phyloP scores from a whole-genome alignment of 176 grass and related monocot species.

The Carex kokanica region DNA sequence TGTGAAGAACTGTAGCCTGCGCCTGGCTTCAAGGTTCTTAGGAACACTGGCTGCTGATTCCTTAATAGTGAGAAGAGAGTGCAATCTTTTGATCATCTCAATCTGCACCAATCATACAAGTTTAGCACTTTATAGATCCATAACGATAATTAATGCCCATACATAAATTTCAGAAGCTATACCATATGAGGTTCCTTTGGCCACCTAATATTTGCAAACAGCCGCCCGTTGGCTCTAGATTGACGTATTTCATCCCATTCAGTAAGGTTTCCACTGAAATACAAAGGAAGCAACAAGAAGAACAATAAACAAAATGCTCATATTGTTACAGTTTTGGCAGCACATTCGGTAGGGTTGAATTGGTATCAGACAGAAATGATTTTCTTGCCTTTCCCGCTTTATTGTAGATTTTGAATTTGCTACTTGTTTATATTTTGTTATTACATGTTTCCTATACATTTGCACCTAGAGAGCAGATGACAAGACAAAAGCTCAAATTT shows the following conservation, averaged over 20 bases:
- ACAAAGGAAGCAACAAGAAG: constrained; percentile 25
- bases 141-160: neutral
- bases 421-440: neutral
- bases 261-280: constrained; percentile 52
- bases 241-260: constrained; percentile 61
- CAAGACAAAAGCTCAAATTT: neutral
- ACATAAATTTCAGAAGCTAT: constrained; percentile 22
- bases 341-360: neutral
- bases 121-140: neutral
- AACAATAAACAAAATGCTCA: constrained; percentile 16
- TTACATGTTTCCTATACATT: neutral
- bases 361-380: neutral
- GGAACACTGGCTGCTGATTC: constrained; percentile 88
- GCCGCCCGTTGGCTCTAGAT: constrained; percentile 61
- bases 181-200: constrained; percentile 72
- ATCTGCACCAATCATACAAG: constrained; percentile 45
- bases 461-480: neutral
- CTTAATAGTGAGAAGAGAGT: constrained; percentile 90
- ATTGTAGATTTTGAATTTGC: neutral
- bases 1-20: constrained; percentile 81
- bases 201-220: constrained; percentile 79
- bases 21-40: constrained; percentile 80
- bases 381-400: neutral
- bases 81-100: constrained; percentile 67
- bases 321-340: constrained; percentile 6